A percentile compares a stretch with the other conserved stretches of the same genome.
phyloP scores from a whole-genome alignment of 805 yeast species.

The Wickerhamiella hasegawae region DNA sequence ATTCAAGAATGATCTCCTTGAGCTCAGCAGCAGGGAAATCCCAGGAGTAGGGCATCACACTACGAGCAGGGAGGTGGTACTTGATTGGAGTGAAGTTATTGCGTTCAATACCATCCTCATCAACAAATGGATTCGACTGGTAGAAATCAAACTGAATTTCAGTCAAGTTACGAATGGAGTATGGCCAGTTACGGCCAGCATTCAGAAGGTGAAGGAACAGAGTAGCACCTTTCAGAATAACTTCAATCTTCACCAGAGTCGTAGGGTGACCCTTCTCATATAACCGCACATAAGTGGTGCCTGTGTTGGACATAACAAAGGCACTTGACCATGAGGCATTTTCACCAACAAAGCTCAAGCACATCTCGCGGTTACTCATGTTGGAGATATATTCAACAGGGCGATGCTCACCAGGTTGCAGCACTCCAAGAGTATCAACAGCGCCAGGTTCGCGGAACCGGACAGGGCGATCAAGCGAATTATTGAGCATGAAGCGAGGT shows the following conservation, averaged over 20 bases:
- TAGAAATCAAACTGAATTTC: slow-evolving; percentile 73
- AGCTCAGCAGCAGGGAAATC: slow-evolving; percentile 84
- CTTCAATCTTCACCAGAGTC: slow-evolving; percentile 51
- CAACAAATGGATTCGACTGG: slow-evolving; percentile 62
- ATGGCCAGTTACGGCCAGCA: slow-evolving; percentile 82
- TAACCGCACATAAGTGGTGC: slow-evolving; percentile 61
- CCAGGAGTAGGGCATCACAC: slow-evolving; percentile 98
- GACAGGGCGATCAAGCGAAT: slow-evolving; percentile 39
- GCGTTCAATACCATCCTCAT: slow-evolving; percentile 47
- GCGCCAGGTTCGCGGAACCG: slow-evolving; percentile 20
- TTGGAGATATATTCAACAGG: slow-evolving; percentile 45
- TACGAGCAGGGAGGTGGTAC: slow-evolving; percentile 70
- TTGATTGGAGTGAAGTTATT: slow-evolving; percentile 57
- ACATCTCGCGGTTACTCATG: slow-evolving; percentile 13
- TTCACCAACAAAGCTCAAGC: slow-evolving; percentile 27
- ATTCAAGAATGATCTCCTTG: slow-evolving; percentile 61
- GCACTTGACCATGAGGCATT: slow-evolving; percentile 74
- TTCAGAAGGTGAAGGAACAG: slow-evolving; percentile 58
- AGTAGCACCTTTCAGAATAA: slow-evolving; percentile 66
- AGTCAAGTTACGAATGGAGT: slow-evolving; percentile 76
- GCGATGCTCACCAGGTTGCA: slow-evolving; percentile 31
- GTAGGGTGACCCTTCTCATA: slow-evolving; percentile 42
- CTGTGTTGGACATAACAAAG: slow-evolving; percentile 68
- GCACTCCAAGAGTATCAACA: slow-evolving; percentile 8
- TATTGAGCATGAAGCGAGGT: slow-evolving; percentile 68